phyloP scores from a whole-genome alignment of 768 basidiomycete species.

The Phylloporus rhodoxanthus region DNA sequence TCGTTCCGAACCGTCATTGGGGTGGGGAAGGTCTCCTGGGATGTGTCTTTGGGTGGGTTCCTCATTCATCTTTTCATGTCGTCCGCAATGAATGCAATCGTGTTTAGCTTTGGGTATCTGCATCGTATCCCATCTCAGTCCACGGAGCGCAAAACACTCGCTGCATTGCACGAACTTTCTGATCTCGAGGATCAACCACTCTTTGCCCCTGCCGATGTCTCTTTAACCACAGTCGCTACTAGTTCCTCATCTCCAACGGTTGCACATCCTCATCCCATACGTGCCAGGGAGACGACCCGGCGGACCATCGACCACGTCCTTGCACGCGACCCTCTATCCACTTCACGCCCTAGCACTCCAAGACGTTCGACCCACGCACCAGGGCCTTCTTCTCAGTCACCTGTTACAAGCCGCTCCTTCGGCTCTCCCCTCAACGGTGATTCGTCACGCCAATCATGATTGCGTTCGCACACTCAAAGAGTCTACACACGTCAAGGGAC shows the following conservation, averaged over 20 bases:
- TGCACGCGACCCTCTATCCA: conserved; percentile 16
- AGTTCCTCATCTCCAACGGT: conserved; percentile 12
- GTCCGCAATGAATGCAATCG: conserved; percentile 3
- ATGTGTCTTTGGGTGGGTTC: conserved; percentile 88
- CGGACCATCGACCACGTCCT: conserved; percentile 11
- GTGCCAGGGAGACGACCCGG: conserved; percentile 15
- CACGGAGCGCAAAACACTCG: conserved; percentile 50
- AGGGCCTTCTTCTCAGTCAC: conserved; percentile 29
- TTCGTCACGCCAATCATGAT: conserved; percentile 38
- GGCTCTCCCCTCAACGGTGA: conserved; percentile 45
- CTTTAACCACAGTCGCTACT: conserved; percentile 5
- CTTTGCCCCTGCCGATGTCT: conserved; percentile 67
- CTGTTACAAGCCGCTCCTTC: conserved; percentile 29
- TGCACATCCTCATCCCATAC: conserved; percentile 28
- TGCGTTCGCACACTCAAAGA: conserved; percentile 33
- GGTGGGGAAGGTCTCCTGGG: conserved; percentile 94
- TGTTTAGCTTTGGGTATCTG: conserved; percentile 73
- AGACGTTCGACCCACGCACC: conserved; percentile 24
- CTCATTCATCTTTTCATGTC: background rate
- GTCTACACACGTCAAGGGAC: conserved; percentile 29
- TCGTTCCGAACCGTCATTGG: conserved; percentile 96
- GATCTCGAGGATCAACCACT: conserved; percentile 60
- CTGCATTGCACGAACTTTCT: conserved; percentile 45
- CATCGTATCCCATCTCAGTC: conserved; percentile 88
- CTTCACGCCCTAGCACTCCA: conserved; percentile 24